Evolutionary conservation across 1,284 basidiomycete species (phyloP), one percentile per base, ranked within the genome.

Genomic region (Cutaneotrichosporon cyanovorans): DNA sequence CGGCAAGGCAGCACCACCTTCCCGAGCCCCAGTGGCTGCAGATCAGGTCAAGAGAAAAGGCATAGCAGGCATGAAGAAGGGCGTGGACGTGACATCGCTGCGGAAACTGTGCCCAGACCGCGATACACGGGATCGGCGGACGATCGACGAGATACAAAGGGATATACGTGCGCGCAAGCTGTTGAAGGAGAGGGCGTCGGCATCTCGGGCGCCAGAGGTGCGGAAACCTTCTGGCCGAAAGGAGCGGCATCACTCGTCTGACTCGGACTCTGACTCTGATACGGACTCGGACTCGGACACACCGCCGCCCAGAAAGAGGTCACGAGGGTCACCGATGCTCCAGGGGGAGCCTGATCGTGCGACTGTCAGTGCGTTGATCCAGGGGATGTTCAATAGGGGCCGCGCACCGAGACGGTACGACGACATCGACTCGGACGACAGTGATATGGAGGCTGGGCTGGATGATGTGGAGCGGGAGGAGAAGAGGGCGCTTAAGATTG

Each of bases 391-490:
- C 40, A 38, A 10, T 30, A 42, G 44, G 36, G 53, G 49, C 34
- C 37, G 43, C 23, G 42, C 44, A 20, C 49, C 57, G 11, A 37
- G 48, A 31, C 37, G 31, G 14, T 57, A 61, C 43, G 38, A 45
- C 22, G 60, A 61, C 31, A 48, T 57, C 14, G 52, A 57, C 18
- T 54, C 50, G 12, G 55, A 53, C 42, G 56, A 46, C 20, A 58
- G 56, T 28, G 68, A 69, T 57, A 69, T 68, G 65, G 67, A 69
- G 50, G 67, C 67, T 16, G 65, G 65, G 2, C 43, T 68, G 40
- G 57, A 48, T 33, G 68, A 66, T 55, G 60, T 67, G 12, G 66
- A 66, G 45, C 48, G 42, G 37, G 64, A 69, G 52, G 65, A 68
- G 53, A 53, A 50, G 47, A 48, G 59, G 28, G 58, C 65, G 31